phyloP scores from a whole-genome alignment of 2,329 filamentous ascomycete species.

The Scedosporium aurantiacum region DNA sequence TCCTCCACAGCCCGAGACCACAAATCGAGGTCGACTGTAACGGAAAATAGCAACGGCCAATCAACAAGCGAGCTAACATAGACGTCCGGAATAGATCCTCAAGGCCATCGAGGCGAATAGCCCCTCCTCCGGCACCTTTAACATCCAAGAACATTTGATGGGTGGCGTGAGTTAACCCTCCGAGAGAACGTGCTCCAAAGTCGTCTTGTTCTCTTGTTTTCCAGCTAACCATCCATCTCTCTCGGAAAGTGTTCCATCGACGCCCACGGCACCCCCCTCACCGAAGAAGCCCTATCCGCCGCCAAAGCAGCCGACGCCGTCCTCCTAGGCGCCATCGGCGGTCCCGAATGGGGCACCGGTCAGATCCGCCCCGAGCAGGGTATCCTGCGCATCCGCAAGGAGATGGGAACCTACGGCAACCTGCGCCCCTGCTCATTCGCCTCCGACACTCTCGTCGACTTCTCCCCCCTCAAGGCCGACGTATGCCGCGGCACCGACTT shows the following conservation, averaged over 20 bases:
- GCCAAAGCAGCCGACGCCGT: constrained; percentile 82
- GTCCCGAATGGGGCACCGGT: constrained; percentile 92
- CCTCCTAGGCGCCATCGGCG: constrained; percentile 85
- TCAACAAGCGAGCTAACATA: neutral
- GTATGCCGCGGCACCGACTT: constrained; percentile 84
- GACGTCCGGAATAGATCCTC: constrained; percentile 47
- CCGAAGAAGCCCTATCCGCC: constrained; percentile 69
- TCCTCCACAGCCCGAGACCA: neutral
- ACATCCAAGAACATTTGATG: constrained; percentile 80
- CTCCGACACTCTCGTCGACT: constrained; percentile 70
- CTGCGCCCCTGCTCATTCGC: constrained; percentile 93
- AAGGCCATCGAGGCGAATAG: constrained; percentile 64
- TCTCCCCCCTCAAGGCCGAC: constrained; percentile 75
- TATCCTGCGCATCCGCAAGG: constrained; percentile 80
- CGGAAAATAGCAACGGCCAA: neutral
- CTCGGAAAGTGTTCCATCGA: constrained; percentile 70
- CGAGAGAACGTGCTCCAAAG: neutral
- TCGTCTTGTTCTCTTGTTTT: neutral
- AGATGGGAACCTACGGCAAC: constrained; percentile 91
- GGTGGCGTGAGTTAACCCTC: constrained; percentile 63
- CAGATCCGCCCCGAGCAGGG: constrained; percentile 85
- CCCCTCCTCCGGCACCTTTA: constrained; percentile 64
- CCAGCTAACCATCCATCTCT: constrained; percentile 2
- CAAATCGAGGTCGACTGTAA: neutral
- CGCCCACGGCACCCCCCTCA: constrained; percentile 64